Evolutionary conservation across 2,329 filamentous ascomycete genomes (phyloP).

Genomic region (Fusarium ramigenum): DNA sequence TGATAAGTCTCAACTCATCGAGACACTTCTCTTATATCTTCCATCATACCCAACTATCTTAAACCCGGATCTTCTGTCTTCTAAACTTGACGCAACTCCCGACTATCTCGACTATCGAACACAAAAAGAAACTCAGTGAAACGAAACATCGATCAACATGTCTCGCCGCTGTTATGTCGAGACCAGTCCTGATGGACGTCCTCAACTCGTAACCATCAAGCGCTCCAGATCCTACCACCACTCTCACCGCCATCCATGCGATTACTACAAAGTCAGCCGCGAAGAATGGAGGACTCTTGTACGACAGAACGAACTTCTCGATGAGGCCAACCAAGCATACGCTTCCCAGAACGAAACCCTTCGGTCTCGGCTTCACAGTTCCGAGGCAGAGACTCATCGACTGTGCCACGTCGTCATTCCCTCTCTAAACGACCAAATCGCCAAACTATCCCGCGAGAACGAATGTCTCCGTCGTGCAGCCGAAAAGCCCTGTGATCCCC

Average conservation of each 20-base stretch:
- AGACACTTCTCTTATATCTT: conserved; percentile 20
- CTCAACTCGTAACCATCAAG: conserved; percentile 53
- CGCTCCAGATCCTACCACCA: conserved; percentile 51
- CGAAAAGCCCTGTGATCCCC: conserved; percentile 45
- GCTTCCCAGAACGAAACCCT: conserved; percentile 47
- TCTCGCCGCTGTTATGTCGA: conserved; percentile 51
- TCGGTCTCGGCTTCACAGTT: conserved; percentile 48
- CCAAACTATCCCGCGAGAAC: conserved; percentile 51
- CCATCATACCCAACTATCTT: conserved; percentile 4
- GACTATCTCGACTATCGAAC: background rate
- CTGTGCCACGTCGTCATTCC: conserved; percentile 47
- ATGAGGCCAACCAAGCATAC: conserved; percentile 49
- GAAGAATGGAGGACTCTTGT: conserved; percentile 51
- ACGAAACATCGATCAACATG: conserved; percentile 40
- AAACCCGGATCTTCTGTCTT: background rate
- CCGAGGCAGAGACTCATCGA: conserved; percentile 50
- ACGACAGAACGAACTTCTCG: conserved; percentile 49
- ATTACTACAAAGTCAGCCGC: conserved; percentile 49
- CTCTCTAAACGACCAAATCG: conserved; percentile 51
- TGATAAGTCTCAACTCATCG: conserved; percentile 1
- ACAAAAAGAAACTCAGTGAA: background rate
- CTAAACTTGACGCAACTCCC: background rate
- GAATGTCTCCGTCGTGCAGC: conserved; percentile 50
- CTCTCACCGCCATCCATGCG: conserved; percentile 45
- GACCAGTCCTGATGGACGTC: conserved; percentile 46